Conservation (phyloP, 352 stramenopile species). For the Phytophthora sansomeana region DNA sequence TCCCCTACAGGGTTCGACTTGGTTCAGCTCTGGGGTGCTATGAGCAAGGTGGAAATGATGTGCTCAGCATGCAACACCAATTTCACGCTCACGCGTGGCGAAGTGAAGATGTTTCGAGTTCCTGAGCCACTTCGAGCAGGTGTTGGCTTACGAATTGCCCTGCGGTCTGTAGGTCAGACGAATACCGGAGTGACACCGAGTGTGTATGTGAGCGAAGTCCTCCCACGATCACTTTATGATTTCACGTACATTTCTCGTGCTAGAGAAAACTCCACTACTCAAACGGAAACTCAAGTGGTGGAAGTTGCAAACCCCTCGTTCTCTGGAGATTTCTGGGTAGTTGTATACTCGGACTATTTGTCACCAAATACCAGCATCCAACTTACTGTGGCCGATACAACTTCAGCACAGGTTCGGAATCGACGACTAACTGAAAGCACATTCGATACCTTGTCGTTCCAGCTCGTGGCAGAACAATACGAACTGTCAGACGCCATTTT, state of each 20-base stretch:
- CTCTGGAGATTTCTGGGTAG: slow-evolving; percentile 75
- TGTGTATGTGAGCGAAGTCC: slow-evolving; percentile 77
- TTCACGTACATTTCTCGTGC: slow-evolving; percentile 69
- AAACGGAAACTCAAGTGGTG: slow-evolving; percentile 41
- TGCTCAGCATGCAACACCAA: slow-evolving; percentile 57
- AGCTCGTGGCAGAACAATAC: slow-evolving; percentile 56
- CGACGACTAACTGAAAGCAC: not conserved
- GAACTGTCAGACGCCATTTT: slow-evolving; percentile 24
- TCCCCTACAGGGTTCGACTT: slow-evolving; percentile 64
- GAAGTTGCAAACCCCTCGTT: slow-evolving; percentile 60
- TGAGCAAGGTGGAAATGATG: slow-evolving; percentile 57
- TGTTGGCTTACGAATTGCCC: slow-evolving; percentile 46
- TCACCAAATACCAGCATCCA: slow-evolving; percentile 18
- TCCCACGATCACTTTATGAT: slow-evolving; percentile 79
- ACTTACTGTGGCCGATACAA: slow-evolving; percentile 23
- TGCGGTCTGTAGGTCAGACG: slow-evolving; percentile 28
- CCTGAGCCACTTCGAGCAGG: slow-evolving; percentile 65
- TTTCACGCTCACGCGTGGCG: slow-evolving; percentile 55
- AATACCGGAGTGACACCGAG: slow-evolving; percentile 39
- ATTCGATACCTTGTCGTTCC: slow-evolving; percentile 31
- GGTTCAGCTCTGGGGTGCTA: slow-evolving; percentile 63
- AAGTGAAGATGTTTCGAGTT: slow-evolving; percentile 73
- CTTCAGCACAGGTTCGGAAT: slow-evolving; percentile 4
- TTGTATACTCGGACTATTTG: slow-evolving; percentile 74
- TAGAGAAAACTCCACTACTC: slow-evolving; percentile 23